phyloP scores from a whole-genome alignment of 805 yeast genomes.

The Saccharomycopsis selenospora region DNA sequence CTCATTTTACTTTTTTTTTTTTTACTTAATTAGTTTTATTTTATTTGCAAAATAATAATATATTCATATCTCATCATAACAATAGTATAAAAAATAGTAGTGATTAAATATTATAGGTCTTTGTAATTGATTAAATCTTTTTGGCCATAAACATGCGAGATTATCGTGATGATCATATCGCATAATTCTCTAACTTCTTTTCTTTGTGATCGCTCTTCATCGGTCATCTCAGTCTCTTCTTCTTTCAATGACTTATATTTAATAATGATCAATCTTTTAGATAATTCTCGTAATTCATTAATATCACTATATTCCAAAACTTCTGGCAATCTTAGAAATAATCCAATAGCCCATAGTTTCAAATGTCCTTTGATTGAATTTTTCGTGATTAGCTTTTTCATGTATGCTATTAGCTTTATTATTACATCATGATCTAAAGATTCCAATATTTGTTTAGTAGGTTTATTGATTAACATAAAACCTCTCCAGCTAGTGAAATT shows the following conservation, averaged over 20 bases:
- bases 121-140: slow-evolving; percentile 10
- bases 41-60: too few species aligned
- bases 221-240: background rate
- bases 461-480: slow-evolving; percentile 15
- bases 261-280: slow-evolving; percentile 4
- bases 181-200: slow-evolving; percentile 3
- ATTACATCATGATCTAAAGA: slow-evolving; percentile 11
- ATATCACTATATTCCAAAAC: slow-evolving; percentile 15
- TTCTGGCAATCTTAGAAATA: slow-evolving; percentile 14
- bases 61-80: too few species aligned
- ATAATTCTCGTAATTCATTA: slow-evolving; percentile 14
- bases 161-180: slow-evolving; percentile 14
- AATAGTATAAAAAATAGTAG: too few species aligned
- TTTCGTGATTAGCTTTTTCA: slow-evolving; percentile 17
- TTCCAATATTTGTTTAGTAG: slow-evolving; percentile 3
- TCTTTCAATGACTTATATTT: background rate
- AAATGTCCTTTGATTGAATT: slow-evolving; percentile 13
- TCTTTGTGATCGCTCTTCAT: slow-evolving; percentile 2
- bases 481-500: slow-evolving; percentile 20
- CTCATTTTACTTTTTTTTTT: too few species aligned
- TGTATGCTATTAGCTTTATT: slow-evolving; percentile 13
- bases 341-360: slow-evolving; percentile 12
- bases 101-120: background rate
- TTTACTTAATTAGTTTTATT: too few species aligned
- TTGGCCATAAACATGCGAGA: slow-evolving; percentile 17